Evolutionary conservation across 2,329 filamentous ascomycete species (phyloP).

Genomic region (Stagonosporopsis rhizophila): DNA sequence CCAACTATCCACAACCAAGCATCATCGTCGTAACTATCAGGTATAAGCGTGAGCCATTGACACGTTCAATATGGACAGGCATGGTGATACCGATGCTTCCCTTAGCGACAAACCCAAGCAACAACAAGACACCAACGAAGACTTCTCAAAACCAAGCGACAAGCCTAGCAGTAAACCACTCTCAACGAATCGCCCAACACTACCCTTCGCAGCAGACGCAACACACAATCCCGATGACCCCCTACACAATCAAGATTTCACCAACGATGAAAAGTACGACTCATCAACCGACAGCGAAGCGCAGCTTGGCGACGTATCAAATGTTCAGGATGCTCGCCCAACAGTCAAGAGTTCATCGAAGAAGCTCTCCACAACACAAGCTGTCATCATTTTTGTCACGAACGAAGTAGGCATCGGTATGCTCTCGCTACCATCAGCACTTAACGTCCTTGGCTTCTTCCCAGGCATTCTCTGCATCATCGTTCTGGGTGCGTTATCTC

Average conservation of each 20-base stretch:
- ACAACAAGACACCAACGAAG: constrained; percentile 8
- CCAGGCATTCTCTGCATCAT: constrained; percentile 35
- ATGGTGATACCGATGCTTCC: constrained; percentile 19
- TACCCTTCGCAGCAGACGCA: constrained; percentile 31
- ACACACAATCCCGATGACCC: constrained; percentile 28
- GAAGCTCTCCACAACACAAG: constrained; percentile 37
- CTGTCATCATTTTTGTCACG: constrained; percentile 41
- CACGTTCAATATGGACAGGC: constrained; percentile 23
- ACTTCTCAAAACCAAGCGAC: constrained; percentile 20
- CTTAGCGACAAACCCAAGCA: constrained; percentile 24
- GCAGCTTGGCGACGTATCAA: constrained; percentile 31
- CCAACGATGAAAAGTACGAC: constrained; percentile 26
- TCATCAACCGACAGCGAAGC: constrained; percentile 30
- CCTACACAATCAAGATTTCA: not conserved
- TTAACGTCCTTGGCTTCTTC: constrained; percentile 38
- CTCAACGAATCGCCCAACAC: constrained; percentile 28
- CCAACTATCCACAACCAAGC: not conserved
- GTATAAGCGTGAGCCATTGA: constrained; percentile 23
- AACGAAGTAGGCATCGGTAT: constrained; percentile 43
- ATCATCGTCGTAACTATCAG: not conserved
- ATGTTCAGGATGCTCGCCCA: constrained; percentile 34
- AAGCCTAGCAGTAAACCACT: constrained; percentile 23
- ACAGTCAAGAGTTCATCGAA: constrained; percentile 17
- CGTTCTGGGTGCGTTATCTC: constrained; percentile 34
- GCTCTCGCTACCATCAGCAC: constrained; percentile 34